phyloP scores from a whole-genome alignment of 164 flowering plant species.

The Vitis riparia region DNA sequence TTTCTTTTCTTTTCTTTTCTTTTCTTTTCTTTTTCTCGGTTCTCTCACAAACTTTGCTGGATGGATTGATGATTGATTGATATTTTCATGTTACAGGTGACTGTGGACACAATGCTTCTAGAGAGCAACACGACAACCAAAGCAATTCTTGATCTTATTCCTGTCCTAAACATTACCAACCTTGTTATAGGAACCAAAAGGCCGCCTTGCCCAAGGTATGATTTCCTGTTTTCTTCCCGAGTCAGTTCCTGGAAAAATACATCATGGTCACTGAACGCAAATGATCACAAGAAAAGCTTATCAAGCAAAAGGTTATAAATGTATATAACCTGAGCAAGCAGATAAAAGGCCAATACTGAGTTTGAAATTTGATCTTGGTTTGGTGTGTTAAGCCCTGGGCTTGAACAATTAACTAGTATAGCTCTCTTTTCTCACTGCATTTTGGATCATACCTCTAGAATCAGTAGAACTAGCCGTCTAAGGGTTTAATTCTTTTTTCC shows the following conservation, averaged over 20 bases:
- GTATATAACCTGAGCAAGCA: too few relatives aligned
- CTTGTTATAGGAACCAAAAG: slow-evolving; percentile 74
- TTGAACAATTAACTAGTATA: too few relatives aligned
- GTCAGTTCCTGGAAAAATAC: neutral
- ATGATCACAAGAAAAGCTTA: too few relatives aligned
- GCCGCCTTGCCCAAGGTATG: slow-evolving; percentile 46
- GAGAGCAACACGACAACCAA: slow-evolving; percentile 60
- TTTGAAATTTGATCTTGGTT: too few relatives aligned
- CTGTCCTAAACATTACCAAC: slow-evolving; percentile 62
- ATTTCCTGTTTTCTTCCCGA: neutral
- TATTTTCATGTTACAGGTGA: slow-evolving; percentile 46
- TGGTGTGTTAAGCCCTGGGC: too few relatives aligned
- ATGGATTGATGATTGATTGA: neutral
- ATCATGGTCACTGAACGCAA: neutral
- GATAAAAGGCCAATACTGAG: too few relatives aligned
- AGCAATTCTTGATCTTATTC: slow-evolving; percentile 76
- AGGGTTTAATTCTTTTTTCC: neutral
- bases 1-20: neutral
- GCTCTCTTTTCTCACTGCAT: too few relatives aligned
- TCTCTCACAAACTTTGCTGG: neutral
- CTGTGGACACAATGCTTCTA: slow-evolving; percentile 76
- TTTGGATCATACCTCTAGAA: too few relatives aligned
- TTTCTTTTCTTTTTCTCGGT: neutral
- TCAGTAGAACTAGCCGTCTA: too few relatives aligned
- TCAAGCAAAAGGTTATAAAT: too few relatives aligned